Conservation (phyloP, 805 yeast species). For the Saccharomycopsis amapae region DNA sequence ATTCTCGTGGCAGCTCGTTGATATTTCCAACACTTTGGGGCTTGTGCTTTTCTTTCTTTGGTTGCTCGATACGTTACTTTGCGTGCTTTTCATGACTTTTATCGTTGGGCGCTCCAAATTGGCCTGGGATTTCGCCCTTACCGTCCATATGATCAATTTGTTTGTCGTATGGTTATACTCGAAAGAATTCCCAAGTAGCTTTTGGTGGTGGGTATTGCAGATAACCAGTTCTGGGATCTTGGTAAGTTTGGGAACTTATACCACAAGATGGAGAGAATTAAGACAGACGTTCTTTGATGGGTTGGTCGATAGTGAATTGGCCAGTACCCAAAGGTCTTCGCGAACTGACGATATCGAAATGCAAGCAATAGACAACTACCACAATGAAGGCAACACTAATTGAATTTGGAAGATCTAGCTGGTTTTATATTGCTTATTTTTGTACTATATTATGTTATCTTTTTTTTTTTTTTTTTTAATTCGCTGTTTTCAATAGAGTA, state of each 20-base stretch:
- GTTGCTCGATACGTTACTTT: slow-evolving; percentile 75
- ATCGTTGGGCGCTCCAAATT: slow-evolving; percentile 88
- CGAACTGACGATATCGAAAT: neutral
- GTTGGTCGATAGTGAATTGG: slow-evolving; percentile 54
- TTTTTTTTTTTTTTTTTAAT: too few species aligned
- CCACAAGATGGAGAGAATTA: slow-evolving; percentile 86
- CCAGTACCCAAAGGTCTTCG: neutral
- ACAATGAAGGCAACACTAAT: too few species aligned
- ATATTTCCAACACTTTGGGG: slow-evolving; percentile 74
- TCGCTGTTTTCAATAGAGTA: too few species aligned
- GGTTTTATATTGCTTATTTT: too few species aligned
- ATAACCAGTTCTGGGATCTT: slow-evolving; percentile 56
- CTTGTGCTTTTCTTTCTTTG: slow-evolving; percentile 66
- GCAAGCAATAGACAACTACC: too few species aligned
- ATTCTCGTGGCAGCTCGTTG: slow-evolving; percentile 72
- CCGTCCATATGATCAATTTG: slow-evolving; percentile 77
- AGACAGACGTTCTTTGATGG: slow-evolving; percentile 87
- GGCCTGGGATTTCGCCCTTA: slow-evolving; percentile 96
- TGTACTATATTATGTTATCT: too few species aligned
- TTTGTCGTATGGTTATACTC: slow-evolving; percentile 60
- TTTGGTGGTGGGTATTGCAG: slow-evolving; percentile 85
- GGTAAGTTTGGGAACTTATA: slow-evolving; percentile 80
- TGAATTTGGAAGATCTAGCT: too few species aligned
- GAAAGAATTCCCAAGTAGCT: slow-evolving; percentile 57
- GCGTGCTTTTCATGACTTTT: slow-evolving; percentile 77